A percentile compares a stretch with the other conserved stretches of the same genome.
Conservation (phyloP, 1,139 yeast species). For the Candida frijolesensis region DNA sequence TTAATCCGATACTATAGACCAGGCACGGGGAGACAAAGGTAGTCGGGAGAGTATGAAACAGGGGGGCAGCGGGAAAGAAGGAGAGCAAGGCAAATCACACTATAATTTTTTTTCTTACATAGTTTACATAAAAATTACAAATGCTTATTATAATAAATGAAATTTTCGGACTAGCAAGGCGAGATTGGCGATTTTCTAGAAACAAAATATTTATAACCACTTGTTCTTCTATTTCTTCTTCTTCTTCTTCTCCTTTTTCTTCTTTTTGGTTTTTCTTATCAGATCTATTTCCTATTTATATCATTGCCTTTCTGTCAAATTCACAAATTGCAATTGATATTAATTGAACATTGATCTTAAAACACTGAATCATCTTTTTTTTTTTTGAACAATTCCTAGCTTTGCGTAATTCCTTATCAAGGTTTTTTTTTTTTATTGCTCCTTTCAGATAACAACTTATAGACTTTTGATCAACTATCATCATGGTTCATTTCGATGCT, state of each 20-base stretch:
- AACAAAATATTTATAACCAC: background rate
- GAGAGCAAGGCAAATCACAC: too few species aligned
- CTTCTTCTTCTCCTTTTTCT: background rate
- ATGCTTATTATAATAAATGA: background rate
- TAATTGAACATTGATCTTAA: too few species aligned
- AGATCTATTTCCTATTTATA: background rate
- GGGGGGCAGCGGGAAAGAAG: too few species aligned
- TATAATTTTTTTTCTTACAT: background rate
- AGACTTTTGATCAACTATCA: background rate
- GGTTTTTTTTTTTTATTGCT: background rate
- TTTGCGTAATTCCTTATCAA: too few species aligned
- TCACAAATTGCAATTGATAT: background rate
- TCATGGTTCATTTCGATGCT: constrained; percentile 33
- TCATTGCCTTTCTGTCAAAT: background rate
- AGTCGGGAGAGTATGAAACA: too few species aligned
- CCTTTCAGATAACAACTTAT: background rate
- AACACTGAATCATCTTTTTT: background rate
- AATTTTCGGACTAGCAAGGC: background rate
- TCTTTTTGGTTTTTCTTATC: background rate
- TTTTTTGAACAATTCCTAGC: background rate
- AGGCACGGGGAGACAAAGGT: too few species aligned
- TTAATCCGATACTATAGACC: too few species aligned
- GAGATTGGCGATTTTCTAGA: too few species aligned
- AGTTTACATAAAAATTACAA: constrained; percentile 2
- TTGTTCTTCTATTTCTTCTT: background rate